Evolutionary conservation across 106 monocot species (phyloP).

Genomic region (Phalaenopsis equestris): DNA sequence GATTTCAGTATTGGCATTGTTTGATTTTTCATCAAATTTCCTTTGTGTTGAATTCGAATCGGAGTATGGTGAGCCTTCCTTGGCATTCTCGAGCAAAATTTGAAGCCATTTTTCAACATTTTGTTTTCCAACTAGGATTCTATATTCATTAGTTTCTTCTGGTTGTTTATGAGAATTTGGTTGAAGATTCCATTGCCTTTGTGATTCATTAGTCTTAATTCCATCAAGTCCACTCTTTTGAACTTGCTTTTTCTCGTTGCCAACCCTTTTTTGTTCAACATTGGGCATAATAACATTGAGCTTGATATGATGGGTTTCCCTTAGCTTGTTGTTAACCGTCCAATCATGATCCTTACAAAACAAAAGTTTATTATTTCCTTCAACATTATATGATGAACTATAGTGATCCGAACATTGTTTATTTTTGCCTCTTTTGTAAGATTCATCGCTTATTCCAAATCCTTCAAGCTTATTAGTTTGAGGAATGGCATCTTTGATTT

Average conservation of each 20-base stretch:
- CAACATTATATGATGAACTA: background rate
- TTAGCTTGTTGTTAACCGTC: background rate
- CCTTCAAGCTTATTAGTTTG: background rate
- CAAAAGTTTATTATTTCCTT: background rate
- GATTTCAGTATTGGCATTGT: constrained; percentile 15
- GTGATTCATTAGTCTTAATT: background rate
- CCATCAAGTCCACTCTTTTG: too few species aligned
- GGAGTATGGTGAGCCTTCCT: constrained; percentile 13
- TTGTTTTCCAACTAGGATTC: constrained; percentile 42
- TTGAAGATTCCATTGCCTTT: background rate
- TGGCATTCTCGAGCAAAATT: constrained; percentile 37
- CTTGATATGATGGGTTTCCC: background rate
- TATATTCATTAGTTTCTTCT: constrained; percentile 28
- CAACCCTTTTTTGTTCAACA: too few species aligned
- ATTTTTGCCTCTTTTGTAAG: background rate
- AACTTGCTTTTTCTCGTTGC: too few species aligned
- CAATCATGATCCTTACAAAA: background rate
- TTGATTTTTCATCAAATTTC: background rate
- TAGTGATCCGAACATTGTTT: background rate
- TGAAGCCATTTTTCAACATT: constrained; percentile 84
- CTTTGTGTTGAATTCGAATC: constrained; percentile 8
- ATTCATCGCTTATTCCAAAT: background rate
- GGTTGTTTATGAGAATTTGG: background rate
- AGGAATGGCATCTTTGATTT: background rate
- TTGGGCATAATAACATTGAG: constrained; percentile 1